Evolutionary conservation across 257 asterid species (phyloP).

Genomic region (Petrea volubilis): DNA sequence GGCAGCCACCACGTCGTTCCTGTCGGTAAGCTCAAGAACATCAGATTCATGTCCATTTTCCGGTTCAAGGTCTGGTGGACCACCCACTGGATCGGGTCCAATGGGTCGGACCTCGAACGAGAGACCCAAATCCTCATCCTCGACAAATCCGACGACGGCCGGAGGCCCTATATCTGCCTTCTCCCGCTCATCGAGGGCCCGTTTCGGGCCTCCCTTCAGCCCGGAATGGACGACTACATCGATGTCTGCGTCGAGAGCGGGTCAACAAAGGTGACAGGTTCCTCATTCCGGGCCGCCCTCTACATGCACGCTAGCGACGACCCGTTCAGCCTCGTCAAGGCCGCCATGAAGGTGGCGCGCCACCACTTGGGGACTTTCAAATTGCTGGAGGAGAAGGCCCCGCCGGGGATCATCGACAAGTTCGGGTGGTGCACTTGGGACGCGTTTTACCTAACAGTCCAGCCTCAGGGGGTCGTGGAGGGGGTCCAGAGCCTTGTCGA

Average conservation of each 20-base stretch:
- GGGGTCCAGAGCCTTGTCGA: slow-evolving; percentile 81
- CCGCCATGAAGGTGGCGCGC: slow-evolving; percentile 72
- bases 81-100: slow-evolving; percentile 80
- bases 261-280: slow-evolving; percentile 55
- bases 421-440: slow-evolving; percentile 99
- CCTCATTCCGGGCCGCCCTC: slow-evolving; percentile 53
- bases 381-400: slow-evolving; percentile 79
- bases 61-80: slow-evolving; percentile 99
- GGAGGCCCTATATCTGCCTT: slow-evolving; percentile 62
- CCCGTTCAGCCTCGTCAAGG: slow-evolving; percentile 72
- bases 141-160: slow-evolving; percentile 44
- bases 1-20: slow-evolving; percentile 59
- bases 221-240: slow-evolving; percentile 56
- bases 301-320: slow-evolving; percentile 83
- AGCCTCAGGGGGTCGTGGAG: slow-evolving; percentile 76
- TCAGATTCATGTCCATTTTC: slow-evolving; percentile 83
- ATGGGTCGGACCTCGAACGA: slow-evolving; percentile 73
- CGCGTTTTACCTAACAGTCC: slow-evolving; percentile 85
- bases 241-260: slow-evolving; percentile 81
- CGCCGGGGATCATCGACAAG: slow-evolving; percentile 86
- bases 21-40: slow-evolving; percentile 68
- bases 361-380: slow-evolving; percentile 73
- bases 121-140: slow-evolving; percentile 82
- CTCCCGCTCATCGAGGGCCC: slow-evolving; percentile 76
- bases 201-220: slow-evolving; percentile 80